Percentiles rank a stretch among this genome's conserved stretches.
These are phyloP conservation scores for Barnettozyma vustinii DNA, from an alignment of 805 yeast species.

Conservation along the genomic window DNA sequence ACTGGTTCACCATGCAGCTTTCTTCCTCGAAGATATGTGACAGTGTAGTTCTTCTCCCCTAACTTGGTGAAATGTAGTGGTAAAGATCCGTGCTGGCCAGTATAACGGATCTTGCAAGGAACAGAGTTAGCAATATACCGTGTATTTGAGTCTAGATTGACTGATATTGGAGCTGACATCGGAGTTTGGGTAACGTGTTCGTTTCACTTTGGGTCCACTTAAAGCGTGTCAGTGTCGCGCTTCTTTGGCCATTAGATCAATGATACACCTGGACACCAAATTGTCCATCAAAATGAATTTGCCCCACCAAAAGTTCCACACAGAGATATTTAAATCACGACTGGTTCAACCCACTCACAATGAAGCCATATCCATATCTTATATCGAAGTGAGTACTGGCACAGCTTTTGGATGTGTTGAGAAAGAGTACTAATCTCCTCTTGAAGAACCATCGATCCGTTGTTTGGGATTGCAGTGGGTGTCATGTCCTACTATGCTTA, in stretches of 20 bases:
- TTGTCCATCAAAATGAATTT: not conserved
- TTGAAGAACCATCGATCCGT: constrained; percentile 49
- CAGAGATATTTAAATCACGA: too few relatives aligned
- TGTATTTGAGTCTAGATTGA: not conserved
- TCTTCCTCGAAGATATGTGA: constrained; percentile 31
- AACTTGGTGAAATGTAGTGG: constrained; percentile 16
- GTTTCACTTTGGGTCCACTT: not conserved
- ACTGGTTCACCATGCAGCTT: constrained; percentile 28
- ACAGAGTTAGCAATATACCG: constrained; percentile 17
- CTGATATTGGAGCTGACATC: constrained; percentile 1
- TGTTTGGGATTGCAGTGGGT: constrained; percentile 60
- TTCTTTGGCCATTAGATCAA: not conserved
- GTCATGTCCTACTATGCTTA: constrained; percentile 56
- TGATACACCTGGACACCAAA: not conserved
- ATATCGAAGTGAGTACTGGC: constrained; percentile 21
- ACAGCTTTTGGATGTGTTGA: not conserved
- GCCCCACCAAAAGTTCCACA: not conserved
- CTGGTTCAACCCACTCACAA: constrained; percentile 1
- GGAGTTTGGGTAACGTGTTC: not conserved
- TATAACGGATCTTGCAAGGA: constrained; percentile 24
- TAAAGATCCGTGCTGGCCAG: constrained; percentile 15
- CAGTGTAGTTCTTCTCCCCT: constrained; percentile 8
- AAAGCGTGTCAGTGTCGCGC: not conserved
- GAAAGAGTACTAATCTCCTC: not conserved
- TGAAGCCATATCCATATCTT: constrained; percentile 16